Conservation (phyloP, 2,329 filamentous ascomycete species). For the Diplodia seriata region DNA sequence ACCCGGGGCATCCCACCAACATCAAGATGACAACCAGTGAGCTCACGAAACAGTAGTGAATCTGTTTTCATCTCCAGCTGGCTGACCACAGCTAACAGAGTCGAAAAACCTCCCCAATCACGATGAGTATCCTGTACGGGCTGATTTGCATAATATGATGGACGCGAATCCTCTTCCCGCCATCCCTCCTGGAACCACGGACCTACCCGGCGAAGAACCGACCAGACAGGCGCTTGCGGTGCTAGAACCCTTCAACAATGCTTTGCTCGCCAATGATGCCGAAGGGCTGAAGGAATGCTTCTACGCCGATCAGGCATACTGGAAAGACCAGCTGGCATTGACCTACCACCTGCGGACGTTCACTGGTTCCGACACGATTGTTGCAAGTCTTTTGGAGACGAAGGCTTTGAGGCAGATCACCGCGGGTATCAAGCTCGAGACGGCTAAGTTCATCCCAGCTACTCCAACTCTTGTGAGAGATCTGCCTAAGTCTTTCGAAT, state of each 20-base stretch:
- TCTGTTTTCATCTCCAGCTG: background rate
- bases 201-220: conserved; percentile 9
- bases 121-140: conserved; percentile 1
- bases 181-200: background rate
- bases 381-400: conserved; percentile 7
- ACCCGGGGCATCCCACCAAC: background rate
- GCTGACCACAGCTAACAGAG: background rate
- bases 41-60: background rate
- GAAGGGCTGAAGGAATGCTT: conserved; percentile 7
- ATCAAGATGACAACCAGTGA: conserved; percentile 14
- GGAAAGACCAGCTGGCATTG: conserved; percentile 14
- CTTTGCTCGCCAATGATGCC: background rate
- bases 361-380: background rate
- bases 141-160: conserved; percentile 11
- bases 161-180: conserved; percentile 6
- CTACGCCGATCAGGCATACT: background rate
- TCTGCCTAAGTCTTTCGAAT: too few relatives aligned
- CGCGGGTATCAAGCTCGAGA: background rate
- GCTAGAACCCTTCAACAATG: conserved; percentile 2
- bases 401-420: background rate
- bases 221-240: conserved; percentile 1
- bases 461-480: conserved; percentile 19
- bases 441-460: conserved; percentile 8
- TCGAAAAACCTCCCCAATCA: background rate
- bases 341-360: conserved; percentile 25